These are phyloP conservation scores for Cercospora zeina DNA, from an alignment of 2,329 filamentous ascomycete species.

Conservation along the genomic window DNA sequence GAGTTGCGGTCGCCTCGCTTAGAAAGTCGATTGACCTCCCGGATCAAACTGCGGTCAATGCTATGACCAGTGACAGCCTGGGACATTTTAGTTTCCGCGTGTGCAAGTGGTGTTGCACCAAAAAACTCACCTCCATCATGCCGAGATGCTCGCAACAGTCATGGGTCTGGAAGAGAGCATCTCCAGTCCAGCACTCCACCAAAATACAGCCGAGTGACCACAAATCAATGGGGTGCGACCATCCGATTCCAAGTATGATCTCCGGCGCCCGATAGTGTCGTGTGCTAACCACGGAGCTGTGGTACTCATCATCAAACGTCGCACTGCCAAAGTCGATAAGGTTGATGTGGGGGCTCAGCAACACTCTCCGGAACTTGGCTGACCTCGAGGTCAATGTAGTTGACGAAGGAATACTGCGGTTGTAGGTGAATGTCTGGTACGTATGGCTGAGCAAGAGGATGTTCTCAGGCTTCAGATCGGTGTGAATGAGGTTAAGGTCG, in stretches of 20 bases:
- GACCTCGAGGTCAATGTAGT: slow-evolving; percentile 59
- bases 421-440: slow-evolving; percentile 70
- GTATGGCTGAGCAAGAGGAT: slow-evolving; percentile 64
- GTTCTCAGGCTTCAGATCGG: slow-evolving; percentile 69
- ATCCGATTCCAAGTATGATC: slow-evolving; percentile 67
- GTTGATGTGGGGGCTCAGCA: slow-evolving; percentile 66
- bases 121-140: slow-evolving; percentile 61
- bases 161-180: slow-evolving; percentile 68
- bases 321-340: slow-evolving; percentile 68
- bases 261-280: slow-evolving; percentile 67
- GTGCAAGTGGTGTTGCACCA: not conserved
- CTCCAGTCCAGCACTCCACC: slow-evolving; percentile 68
- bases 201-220: slow-evolving; percentile 70
- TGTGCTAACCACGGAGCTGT: slow-evolving; percentile 67
- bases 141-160: slow-evolving; percentile 68
- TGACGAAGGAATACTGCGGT: slow-evolving; percentile 65
- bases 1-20: slow-evolving; percentile 38
- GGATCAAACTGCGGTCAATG: slow-evolving; percentile 40
- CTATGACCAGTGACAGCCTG: slow-evolving; percentile 38
- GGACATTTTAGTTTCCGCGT: not conserved
- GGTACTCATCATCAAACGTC: slow-evolving; percentile 68
- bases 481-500: slow-evolving; percentile 96
- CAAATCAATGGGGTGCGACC: slow-evolving; percentile 68
- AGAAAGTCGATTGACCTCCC: slow-evolving; percentile 35
- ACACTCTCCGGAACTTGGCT: slow-evolving; percentile 62